A percentile compares a stretch with the other conserved stretches of the same genome.
phyloP scores from a whole-genome alignment of 2,329 filamentous ascomycete species.

The Berkeleyomyces basicola region DNA sequence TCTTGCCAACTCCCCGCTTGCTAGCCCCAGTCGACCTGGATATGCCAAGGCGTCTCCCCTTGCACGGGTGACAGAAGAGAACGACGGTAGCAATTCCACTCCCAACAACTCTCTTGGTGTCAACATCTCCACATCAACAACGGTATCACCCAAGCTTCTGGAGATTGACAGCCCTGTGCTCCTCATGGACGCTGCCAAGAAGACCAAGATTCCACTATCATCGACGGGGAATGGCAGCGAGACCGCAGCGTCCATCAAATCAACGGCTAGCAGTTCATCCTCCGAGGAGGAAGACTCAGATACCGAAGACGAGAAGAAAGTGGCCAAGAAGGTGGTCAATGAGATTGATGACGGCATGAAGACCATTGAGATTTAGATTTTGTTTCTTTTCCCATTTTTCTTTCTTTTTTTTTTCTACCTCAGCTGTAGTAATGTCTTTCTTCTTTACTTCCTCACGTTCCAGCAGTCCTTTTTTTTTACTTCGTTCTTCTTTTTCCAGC shows the following conservation, averaged over 20 bases:
- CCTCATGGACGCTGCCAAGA: slow-evolving; percentile 24
- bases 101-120: slow-evolving; percentile 20
- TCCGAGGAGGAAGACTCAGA: slow-evolving; percentile 23
- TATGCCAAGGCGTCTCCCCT: slow-evolving; percentile 55
- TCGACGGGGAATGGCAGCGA: slow-evolving; percentile 19
- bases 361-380: slow-evolving; percentile 40
- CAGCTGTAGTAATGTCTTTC: neutral
- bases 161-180: slow-evolving; percentile 34
- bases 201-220: slow-evolving; percentile 22
- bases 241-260: slow-evolving; percentile 20
- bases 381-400: slow-evolving; percentile 1
- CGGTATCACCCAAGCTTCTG: slow-evolving; percentile 34
- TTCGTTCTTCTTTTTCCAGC: neutral
- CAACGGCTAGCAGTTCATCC: slow-evolving; percentile 14
- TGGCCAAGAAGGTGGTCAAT: slow-evolving; percentile 25
- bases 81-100: neutral
- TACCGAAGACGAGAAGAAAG: slow-evolving; percentile 21
- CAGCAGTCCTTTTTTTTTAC: neutral
- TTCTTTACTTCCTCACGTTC: neutral
- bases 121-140: slow-evolving; percentile 23
- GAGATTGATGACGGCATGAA: slow-evolving; percentile 36
- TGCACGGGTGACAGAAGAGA: slow-evolving; percentile 59
- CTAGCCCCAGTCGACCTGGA: slow-evolving; percentile 47
- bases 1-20: slow-evolving; percentile 31
- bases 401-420: slow-evolving; percentile 5